These are phyloP conservation scores for Cyclaneusma minus DNA, from an alignment of 2,329 filamentous ascomycete species.

Conservation along the genomic window DNA sequence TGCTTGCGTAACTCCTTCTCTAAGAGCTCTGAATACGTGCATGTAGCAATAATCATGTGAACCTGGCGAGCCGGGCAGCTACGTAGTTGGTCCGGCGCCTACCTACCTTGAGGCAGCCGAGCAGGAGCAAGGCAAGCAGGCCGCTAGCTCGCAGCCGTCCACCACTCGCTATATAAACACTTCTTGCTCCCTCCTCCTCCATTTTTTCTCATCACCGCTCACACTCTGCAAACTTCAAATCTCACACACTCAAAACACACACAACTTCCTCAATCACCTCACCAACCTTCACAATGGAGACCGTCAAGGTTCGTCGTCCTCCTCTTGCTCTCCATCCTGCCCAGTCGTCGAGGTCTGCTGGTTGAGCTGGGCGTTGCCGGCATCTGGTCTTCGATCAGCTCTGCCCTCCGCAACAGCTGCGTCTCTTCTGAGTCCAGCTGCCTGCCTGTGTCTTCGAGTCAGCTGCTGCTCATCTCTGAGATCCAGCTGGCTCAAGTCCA, in stretches of 20 bases:
- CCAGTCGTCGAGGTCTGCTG: too few species aligned
- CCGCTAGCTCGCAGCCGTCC: too few species aligned
- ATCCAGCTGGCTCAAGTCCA: neutral
- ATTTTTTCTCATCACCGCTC: slow-evolving; percentile 2
- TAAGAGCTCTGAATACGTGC: too few species aligned
- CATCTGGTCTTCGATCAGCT: too few species aligned
- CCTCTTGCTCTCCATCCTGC: neutral
- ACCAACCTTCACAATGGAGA: slow-evolving; percentile 18
- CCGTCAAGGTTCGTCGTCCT: slow-evolving; percentile 15
- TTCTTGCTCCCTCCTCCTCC: neutral
- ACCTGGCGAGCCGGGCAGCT: too few species aligned
- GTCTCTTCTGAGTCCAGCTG: neutral
- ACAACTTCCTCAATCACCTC: slow-evolving; percentile 7
- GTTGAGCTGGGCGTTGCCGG: too few species aligned
- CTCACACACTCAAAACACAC: slow-evolving; percentile 4
- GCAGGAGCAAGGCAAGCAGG: neutral
- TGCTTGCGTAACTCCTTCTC: too few species aligned
- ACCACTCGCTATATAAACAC: slow-evolving; percentile 3
- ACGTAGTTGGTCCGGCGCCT: too few species aligned
- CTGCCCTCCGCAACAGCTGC: neutral
- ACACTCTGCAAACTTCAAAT: slow-evolving; percentile 1
- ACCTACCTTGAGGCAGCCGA: too few species aligned
- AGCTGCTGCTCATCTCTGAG: neutral
- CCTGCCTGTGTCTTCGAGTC: too few species aligned
- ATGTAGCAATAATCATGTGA: too few species aligned